Evolutionary conservation across 306 rosid species (phyloP).

Genomic region (Acacia acuminata): DNA sequence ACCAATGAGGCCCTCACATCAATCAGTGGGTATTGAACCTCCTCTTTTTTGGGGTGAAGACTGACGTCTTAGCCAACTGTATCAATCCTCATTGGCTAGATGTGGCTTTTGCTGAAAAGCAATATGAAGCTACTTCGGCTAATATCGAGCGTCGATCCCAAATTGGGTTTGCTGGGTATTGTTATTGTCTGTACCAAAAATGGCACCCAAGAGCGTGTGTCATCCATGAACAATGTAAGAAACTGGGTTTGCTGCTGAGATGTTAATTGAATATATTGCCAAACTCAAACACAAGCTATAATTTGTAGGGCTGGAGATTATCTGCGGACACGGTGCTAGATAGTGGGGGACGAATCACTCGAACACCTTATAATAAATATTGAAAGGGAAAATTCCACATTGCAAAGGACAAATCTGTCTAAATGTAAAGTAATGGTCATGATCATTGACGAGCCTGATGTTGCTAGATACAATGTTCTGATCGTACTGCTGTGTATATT

Average conservation of each 20-base stretch:
- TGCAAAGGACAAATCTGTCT: neutral
- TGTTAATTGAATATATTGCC: neutral
- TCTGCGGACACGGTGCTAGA: no score
- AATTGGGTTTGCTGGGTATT: constrained; percentile 54
- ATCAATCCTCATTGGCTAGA: no score
- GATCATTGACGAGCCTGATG: neutral
- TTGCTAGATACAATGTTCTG: constrained; percentile 33
- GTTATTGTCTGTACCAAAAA: constrained; percentile 47
- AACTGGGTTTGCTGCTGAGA: constrained; percentile 47
- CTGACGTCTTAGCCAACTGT: no score
- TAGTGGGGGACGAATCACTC: neutral
- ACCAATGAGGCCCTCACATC: no score
- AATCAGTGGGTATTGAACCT: no score
- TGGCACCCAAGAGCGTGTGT: neutral
- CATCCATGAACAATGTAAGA: constrained; percentile 34
- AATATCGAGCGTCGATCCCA: no score
- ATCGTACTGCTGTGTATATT: constrained; percentile 38
- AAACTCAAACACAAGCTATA: neutral
- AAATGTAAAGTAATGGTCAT: neutral
- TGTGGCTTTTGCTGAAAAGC: no score
- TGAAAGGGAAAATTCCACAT: neutral
- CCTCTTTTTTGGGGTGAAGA: no score
- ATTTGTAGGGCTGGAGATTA: no score
- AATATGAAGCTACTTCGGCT: no score
- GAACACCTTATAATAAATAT: neutral